Percentiles rank a stretch among this genome's conserved stretches.
These are phyloP conservation scores for Candida tunisiensis DNA, from an alignment of 1,139 yeast genomes.

Conservation along the genomic window DNA sequence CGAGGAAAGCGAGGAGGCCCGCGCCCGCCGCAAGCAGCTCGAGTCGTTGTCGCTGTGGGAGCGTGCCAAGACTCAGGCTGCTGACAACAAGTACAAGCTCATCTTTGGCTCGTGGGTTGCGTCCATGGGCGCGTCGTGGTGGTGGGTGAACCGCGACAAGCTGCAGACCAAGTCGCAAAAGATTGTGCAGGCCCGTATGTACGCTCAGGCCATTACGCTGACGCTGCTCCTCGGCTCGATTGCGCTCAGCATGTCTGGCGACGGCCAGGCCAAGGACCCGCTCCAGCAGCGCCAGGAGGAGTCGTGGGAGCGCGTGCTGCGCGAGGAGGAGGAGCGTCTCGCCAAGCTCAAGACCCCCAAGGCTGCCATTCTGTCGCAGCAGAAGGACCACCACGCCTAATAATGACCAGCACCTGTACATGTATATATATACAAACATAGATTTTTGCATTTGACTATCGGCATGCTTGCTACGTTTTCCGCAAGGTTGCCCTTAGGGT, in stretches of 20 bases:
- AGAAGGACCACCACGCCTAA: constrained; percentile 2
- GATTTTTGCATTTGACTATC: neutral
- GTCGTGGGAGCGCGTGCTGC: constrained; percentile 9
- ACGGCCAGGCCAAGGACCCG: constrained; percentile 14
- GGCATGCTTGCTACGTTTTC: too few species aligned
- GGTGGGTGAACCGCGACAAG: constrained; percentile 55
- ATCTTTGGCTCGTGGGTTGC: constrained; percentile 78
- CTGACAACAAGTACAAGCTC: constrained; percentile 53
- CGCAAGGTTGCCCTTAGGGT: too few species aligned
- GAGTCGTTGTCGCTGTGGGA: constrained; percentile 1
- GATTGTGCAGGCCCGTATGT: constrained; percentile 86
- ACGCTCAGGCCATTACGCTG: constrained; percentile 62
- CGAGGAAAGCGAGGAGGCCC: constrained; percentile 1
- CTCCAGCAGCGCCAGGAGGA: neutral
- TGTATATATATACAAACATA: neutral
- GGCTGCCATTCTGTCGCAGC: too few species aligned
- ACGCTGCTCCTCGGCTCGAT: constrained; percentile 17
- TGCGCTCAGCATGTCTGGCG: constrained; percentile 11
- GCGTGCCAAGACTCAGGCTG: constrained; percentile 4
- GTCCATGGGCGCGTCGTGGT: constrained; percentile 75
- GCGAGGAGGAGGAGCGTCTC: constrained; percentile 11
- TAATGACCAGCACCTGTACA: neutral
- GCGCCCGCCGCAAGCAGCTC: too few species aligned
- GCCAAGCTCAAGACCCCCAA: neutral
- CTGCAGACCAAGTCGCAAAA: constrained; percentile 69